Evolutionary conservation across 495 filamentous ascomycete genomes (phyloP).

Genomic region (Neurospora pannonica): DNA sequence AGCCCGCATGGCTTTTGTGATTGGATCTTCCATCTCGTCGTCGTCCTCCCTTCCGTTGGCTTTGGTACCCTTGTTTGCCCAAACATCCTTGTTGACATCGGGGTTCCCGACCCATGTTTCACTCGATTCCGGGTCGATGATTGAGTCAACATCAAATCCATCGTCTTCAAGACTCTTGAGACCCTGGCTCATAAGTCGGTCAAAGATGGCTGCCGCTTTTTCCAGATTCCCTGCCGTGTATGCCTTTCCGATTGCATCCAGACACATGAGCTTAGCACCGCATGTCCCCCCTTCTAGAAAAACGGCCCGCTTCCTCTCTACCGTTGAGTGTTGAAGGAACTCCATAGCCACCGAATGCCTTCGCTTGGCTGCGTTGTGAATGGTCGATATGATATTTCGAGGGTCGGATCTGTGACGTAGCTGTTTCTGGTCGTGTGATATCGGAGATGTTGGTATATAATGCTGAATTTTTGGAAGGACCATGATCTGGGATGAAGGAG

Average conservation of each 20-base stretch:
- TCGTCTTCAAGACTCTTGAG: constrained; percentile 20
- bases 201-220: constrained; percentile 35
- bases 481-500: constrained; percentile 38
- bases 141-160: background rate
- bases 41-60: background rate
- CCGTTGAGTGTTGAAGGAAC: constrained; percentile 33
- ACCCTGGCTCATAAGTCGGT: constrained; percentile 32
- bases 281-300: constrained; percentile 44
- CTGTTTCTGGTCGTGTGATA: constrained; percentile 2
- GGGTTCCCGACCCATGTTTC: background rate
- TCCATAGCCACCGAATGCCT: constrained; percentile 32
- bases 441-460: constrained; percentile 18
- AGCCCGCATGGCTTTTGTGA: constrained; percentile 37
- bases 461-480: constrained; percentile 34
- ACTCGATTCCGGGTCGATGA: background rate
- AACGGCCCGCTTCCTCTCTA: constrained; percentile 34
- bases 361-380: constrained; percentile 30
- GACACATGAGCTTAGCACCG: constrained; percentile 33
- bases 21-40: constrained; percentile 24
- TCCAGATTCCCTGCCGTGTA: constrained; percentile 30
- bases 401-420: constrained; percentile 18
- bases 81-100: background rate
- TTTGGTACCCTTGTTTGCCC: background rate
- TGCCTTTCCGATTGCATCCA: constrained; percentile 33
- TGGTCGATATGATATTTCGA: constrained; percentile 28